Evolutionary conservation across 1,284 basidiomycete genomes (phyloP).

Genomic region (Irpex sp.): DNA sequence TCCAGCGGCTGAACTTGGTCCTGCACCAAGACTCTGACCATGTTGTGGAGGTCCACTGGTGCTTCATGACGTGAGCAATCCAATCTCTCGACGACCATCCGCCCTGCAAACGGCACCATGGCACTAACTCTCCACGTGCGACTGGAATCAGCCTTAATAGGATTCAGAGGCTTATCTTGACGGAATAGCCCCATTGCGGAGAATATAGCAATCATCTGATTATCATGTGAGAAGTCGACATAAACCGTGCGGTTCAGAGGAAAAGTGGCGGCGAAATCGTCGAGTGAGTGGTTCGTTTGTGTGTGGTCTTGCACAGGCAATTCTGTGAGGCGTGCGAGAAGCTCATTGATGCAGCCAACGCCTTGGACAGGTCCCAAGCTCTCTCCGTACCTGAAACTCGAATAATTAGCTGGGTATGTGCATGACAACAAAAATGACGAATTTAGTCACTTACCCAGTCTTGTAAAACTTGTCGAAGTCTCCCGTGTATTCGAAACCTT

Average conservation of each 20-base stretch:
- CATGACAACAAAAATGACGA: background rate
- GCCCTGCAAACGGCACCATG: constrained; percentile 58
- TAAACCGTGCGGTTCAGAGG: constrained; percentile 64
- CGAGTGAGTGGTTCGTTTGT: constrained; percentile 74
- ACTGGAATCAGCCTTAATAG: constrained; percentile 30
- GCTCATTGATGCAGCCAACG: constrained; percentile 81
- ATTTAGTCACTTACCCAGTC: background rate
- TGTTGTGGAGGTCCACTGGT: background rate
- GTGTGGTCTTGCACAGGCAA: constrained; percentile 60
- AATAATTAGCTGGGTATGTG: background rate
- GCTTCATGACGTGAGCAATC: constrained; percentile 27
- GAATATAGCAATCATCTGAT: constrained; percentile 74
- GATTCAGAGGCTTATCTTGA: constrained; percentile 34
- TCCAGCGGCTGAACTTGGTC: constrained; percentile 58
- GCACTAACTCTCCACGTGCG: constrained; percentile 48
- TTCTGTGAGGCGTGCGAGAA: constrained; percentile 73
- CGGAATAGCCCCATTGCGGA: constrained; percentile 68
- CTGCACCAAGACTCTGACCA: constrained; percentile 43
- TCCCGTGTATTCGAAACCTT: constrained; percentile 59
- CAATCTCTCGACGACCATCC: constrained; percentile 62
- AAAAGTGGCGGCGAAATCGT: constrained; percentile 60
- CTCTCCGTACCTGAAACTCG: constrained; percentile 50
- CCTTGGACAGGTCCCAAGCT: constrained; percentile 67
- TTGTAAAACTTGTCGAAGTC: constrained; percentile 68
- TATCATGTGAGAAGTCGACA: constrained; percentile 80